Evolutionary conservation across 805 yeast genomes (phyloP).

Genomic region (Maudiozyma turicensis): DNA sequence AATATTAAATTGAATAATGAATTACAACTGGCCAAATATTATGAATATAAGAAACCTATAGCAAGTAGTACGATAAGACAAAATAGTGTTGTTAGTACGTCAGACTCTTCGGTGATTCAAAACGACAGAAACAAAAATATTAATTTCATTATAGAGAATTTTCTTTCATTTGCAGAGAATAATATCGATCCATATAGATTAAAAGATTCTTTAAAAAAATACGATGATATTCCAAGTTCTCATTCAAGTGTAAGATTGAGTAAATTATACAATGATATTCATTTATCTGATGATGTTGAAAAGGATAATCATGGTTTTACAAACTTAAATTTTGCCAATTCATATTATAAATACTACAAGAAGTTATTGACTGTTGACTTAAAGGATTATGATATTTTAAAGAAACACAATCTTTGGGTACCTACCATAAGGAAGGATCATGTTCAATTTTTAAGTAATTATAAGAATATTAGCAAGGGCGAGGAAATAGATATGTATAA

Average conservation of each 20-base stretch:
- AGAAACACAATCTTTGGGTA: constrained; percentile 24
- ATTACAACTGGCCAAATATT: constrained; percentile 1
- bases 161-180: constrained; percentile 10
- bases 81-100: constrained; percentile 13
- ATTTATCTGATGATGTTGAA: not conserved
- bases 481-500: constrained; percentile 4
- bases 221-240: not conserved
- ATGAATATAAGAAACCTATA: constrained; percentile 8
- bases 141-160: constrained; percentile 9
- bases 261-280: not conserved
- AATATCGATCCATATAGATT: constrained; percentile 9
- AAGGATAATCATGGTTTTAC: not conserved
- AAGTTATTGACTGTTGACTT: constrained; percentile 16
- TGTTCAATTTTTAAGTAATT: not conserved
- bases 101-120: constrained; percentile 10
- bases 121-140: constrained; percentile 10
- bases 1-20: constrained; percentile 3
- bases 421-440: constrained; percentile 15
- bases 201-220: not conserved
- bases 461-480: not conserved
- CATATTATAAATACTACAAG: constrained; percentile 18
- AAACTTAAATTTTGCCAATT: constrained; percentile 5
- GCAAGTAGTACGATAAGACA: constrained; percentile 9
- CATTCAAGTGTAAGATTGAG: not conserved
- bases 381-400: constrained; percentile 11